Conservation (phyloP, 164 flowering plant genomes). For the Aristolochia contorta region DNA sequence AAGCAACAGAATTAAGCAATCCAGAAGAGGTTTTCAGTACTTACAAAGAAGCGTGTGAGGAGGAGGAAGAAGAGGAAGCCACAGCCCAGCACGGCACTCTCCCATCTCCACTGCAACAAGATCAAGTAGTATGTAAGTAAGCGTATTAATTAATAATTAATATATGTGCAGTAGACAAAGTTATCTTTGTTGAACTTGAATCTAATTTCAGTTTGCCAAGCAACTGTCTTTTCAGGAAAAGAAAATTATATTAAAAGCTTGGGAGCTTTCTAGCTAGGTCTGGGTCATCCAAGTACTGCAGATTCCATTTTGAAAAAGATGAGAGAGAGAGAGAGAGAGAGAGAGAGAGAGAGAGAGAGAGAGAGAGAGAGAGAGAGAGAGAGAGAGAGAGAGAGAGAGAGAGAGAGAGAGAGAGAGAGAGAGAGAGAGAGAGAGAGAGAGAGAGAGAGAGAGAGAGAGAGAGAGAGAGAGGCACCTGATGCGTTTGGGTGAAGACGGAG, state of each 20-base stretch:
- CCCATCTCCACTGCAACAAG: constrained; percentile 95
- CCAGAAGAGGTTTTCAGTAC: constrained; percentile 15
- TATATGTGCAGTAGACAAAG: too few species aligned
- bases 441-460: neutral
- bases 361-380: neutral
- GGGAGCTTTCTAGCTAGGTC: too few species aligned
- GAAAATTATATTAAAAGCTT: neutral
- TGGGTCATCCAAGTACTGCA: too few species aligned
- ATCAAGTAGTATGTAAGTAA: neutral
- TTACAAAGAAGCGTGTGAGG: constrained; percentile 64
- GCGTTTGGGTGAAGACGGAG: constrained; percentile 73
- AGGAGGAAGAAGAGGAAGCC: constrained; percentile 78
- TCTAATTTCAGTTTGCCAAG: too few species aligned
- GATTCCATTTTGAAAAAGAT: neutral
- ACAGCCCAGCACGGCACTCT: constrained; percentile 73
- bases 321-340: neutral
- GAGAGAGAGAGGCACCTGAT: constrained; percentile 34
- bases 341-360: neutral
- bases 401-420: neutral
- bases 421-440: neutral
- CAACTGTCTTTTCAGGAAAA: neutral
- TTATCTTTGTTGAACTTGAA: too few species aligned
- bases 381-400: neutral
- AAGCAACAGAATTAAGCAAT: neutral
- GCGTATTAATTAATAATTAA: too few species aligned